These are phyloP conservation scores for Catunica adiposa DNA, from an alignment of 2,329 filamentous ascomycete species.

Conservation along the genomic window DNA sequence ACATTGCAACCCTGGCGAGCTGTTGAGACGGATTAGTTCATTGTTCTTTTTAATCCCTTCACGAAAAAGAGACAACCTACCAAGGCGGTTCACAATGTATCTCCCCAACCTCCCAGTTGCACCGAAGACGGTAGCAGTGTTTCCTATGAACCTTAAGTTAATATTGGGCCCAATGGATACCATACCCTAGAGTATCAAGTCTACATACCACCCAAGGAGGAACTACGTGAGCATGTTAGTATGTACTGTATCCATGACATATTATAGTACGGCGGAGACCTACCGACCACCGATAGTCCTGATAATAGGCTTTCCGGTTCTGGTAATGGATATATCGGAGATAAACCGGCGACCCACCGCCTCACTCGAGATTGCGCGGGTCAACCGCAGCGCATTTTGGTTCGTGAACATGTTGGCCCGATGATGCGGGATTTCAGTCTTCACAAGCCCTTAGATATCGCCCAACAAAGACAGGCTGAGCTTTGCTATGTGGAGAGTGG, in stretches of 20 bases:
- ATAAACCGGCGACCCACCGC: slow-evolving; percentile 36
- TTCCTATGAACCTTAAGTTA: slow-evolving; percentile 39
- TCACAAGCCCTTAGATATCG: not conserved
- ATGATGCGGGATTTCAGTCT: not conserved
- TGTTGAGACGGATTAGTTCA: slow-evolving; percentile 22
- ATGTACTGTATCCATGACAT: slow-evolving; percentile 18
- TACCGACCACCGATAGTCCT: slow-evolving; percentile 80
- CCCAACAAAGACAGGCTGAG: not conserved
- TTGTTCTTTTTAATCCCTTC: not conserved
- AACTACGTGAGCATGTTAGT: slow-evolving; percentile 35
- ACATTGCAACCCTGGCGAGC: slow-evolving; percentile 90
- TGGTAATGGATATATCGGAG: slow-evolving; percentile 81
- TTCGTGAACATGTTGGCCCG: slow-evolving; percentile 36
- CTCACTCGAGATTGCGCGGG: slow-evolving; percentile 30
- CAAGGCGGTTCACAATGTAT: slow-evolving; percentile 93
- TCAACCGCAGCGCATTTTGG: slow-evolving; percentile 37
- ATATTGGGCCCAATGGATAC: not conserved
- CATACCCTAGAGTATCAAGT: not conserved
- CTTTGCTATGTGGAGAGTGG: not conserved
- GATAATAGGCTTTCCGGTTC: slow-evolving; percentile 90
- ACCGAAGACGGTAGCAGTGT: slow-evolving; percentile 95
- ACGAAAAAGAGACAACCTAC: slow-evolving; percentile 25
- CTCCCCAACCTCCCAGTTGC: slow-evolving; percentile 89
- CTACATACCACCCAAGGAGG: slow-evolving; percentile 63
- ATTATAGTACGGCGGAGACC: slow-evolving; percentile 19